Percentiles rank a stretch among this genome's conserved stretches.
Evolutionary conservation across 192 early-diverging fungal genomes (phyloP).

Genomic region (Coemansia erecta): DNA sequence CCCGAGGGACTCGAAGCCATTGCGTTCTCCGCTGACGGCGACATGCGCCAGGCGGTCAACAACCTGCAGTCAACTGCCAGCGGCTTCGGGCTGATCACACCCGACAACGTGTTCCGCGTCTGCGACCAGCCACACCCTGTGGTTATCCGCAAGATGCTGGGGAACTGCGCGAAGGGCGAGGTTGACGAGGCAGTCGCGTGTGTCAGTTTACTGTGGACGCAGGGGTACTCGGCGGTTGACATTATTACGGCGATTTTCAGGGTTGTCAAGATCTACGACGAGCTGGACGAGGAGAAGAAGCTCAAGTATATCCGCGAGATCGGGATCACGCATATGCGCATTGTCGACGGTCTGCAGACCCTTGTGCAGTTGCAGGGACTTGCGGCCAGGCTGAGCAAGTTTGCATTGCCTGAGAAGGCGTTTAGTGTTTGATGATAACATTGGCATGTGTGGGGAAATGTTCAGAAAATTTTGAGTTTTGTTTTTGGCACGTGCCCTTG

Average conservation of each 20-base stretch:
- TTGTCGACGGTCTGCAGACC: slow-evolving; percentile 82
- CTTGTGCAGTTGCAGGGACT: slow-evolving; percentile 87
- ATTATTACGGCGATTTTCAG: slow-evolving; percentile 90
- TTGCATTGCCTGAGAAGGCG: slow-evolving; percentile 22
- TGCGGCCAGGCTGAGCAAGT: slow-evolving; percentile 62
- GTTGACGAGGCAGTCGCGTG: slow-evolving; percentile 70
- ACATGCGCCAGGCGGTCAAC: slow-evolving; percentile 98
- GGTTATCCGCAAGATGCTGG: slow-evolving; percentile 70
- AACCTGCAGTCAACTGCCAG: slow-evolving; percentile 89
- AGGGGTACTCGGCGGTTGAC: slow-evolving; percentile 87
- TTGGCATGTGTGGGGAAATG: no score
- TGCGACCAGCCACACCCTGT: slow-evolving; percentile 97
- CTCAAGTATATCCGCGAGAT: slow-evolving; percentile 91
- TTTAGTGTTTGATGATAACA: slow-evolving; percentile 4
- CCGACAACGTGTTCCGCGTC: slow-evolving; percentile 93
- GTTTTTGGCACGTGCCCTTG: no score
- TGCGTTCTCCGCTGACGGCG: slow-evolving; percentile 94
- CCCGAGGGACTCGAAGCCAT: slow-evolving; percentile 90
- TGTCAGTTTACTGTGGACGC: slow-evolving; percentile 70
- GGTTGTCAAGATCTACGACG: slow-evolving; percentile 75
- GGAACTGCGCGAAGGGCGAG: slow-evolving; percentile 63
- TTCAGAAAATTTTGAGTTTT: no score
- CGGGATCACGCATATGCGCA: slow-evolving; percentile 87
- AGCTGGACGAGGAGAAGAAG: slow-evolving; percentile 77
- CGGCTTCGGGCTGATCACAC: slow-evolving; percentile 81